Conservation (phyloP, 2,329 filamentous ascomycete species). For the Reticulascus tulasneorum region DNA sequence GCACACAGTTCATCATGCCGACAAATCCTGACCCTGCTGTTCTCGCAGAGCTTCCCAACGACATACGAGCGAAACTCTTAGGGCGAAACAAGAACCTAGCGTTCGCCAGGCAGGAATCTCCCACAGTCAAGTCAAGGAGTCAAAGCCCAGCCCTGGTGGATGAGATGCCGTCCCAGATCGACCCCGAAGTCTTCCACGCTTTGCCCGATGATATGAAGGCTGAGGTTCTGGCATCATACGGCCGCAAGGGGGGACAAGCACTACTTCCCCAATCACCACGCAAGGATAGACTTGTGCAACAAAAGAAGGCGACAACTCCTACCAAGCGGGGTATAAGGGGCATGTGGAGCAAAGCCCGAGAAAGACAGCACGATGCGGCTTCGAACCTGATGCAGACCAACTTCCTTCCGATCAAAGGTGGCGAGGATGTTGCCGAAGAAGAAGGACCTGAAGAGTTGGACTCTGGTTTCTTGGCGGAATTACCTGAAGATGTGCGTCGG, state of each 20-base stretch:
- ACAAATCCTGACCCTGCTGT: conserved; percentile 77
- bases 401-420: conserved; percentile 49
- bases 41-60: conserved; percentile 74
- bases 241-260: conserved; percentile 29
- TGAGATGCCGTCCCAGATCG: conserved; percentile 71
- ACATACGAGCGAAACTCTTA: conserved; percentile 71
- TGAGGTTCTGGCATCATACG: conserved; percentile 75
- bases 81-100: conserved; percentile 14
- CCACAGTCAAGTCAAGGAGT: conserved; percentile 31
- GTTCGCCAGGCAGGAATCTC: conserved; percentile 23
- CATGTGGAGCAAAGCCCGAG: conserved; percentile 39
- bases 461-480: conserved; percentile 70
- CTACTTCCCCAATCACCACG: conserved; percentile 47
- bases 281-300: conserved; percentile 49
- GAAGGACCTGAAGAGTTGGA: conserved; percentile 52
- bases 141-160: conserved; percentile 29
- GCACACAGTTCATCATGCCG: conserved; percentile 91
- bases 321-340: conserved; percentile 58
- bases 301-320: conserved; percentile 54
- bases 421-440: conserved; percentile 20
- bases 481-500: conserved; percentile 74
- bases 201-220: conserved; percentile 82
- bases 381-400: conserved; percentile 69
- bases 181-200: conserved; percentile 77
- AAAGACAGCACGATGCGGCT: conserved; percentile 49